Evolutionary conservation across 371 early-diverging fungal genomes (phyloP).

Genomic region (Antonospora locustae): DNA sequence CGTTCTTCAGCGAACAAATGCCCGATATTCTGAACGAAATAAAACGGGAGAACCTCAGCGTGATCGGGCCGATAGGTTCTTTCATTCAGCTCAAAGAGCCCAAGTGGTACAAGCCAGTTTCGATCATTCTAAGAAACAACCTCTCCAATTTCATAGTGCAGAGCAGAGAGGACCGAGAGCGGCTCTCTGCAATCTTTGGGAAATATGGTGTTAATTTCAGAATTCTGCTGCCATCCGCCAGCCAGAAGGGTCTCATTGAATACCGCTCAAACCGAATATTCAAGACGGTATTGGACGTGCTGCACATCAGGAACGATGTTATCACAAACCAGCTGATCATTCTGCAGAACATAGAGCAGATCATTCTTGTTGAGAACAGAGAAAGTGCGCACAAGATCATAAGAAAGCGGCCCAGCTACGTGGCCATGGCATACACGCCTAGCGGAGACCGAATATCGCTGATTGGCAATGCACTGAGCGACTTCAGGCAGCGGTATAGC

Average conservation of each 20-base stretch:
- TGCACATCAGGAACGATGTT: conserved; percentile 22
- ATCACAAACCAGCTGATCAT: conserved; percentile 47
- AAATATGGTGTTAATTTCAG: conserved; percentile 19
- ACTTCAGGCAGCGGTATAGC: conserved; percentile 37
- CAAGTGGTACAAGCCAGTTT: conserved; percentile 48
- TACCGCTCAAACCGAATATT: conserved; percentile 22
- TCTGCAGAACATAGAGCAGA: conserved; percentile 45
- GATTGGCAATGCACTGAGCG: conserved; percentile 43
- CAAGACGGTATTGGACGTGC: conserved; percentile 42
- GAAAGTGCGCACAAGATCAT: conserved; percentile 47
- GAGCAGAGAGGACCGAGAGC: conserved; percentile 31
- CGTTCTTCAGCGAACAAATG: conserved; percentile 23
- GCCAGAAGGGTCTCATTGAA: conserved; percentile 7
- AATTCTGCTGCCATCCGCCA: conserved; percentile 27
- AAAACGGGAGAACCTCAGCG: conserved; percentile 26
- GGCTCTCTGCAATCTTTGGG: conserved; percentile 36
- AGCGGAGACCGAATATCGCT: conserved; percentile 51
- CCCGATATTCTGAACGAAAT: conserved; percentile 22
- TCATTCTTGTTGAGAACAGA: conserved; percentile 45
- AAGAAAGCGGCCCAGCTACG: conserved; percentile 17
- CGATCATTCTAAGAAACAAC: conserved; percentile 36
- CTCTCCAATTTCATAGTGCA: conserved; percentile 48
- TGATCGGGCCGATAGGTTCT: conserved; percentile 49
- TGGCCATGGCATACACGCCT: conserved; percentile 47
- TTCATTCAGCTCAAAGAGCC: conserved; percentile 45